phyloP scores from a whole-genome alignment of 345 rosid species.

The Rubroshorea leprosula region DNA sequence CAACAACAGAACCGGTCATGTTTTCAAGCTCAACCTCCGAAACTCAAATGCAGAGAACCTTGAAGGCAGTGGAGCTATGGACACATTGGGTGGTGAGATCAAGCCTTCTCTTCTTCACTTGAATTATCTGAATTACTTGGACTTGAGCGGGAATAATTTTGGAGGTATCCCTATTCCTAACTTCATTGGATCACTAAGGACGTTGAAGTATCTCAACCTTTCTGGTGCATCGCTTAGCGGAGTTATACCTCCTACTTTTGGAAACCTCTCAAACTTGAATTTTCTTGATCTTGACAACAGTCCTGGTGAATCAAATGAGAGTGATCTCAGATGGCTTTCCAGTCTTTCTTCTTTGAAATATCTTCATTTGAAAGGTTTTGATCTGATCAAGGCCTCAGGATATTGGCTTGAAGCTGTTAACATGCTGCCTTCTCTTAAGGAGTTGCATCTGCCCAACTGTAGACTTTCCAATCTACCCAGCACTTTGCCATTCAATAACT shows the following conservation, averaged over 20 bases:
- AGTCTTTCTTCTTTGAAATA: slow-evolving; percentile 2
- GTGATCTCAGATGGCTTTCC: slow-evolving; percentile 6
- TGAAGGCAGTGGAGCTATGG: neutral
- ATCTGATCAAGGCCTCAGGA: slow-evolving; percentile 15
- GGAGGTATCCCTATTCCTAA: slow-evolving; percentile 21
- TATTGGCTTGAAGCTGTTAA: slow-evolving; percentile 25
- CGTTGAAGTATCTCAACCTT: slow-evolving; percentile 24
- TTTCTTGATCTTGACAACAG: slow-evolving; percentile 14
- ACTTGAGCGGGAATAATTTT: slow-evolving; percentile 27
- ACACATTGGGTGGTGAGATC: slow-evolving; percentile 12
- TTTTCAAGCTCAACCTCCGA: neutral
- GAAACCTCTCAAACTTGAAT: slow-evolving; percentile 25
- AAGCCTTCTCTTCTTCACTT: slow-evolving; percentile 19
- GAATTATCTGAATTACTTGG: slow-evolving; percentile 20
- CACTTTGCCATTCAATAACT: slow-evolving; percentile 12
- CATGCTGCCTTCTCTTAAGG: slow-evolving; percentile 29
- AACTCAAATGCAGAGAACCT: neutral
- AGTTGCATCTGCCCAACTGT: slow-evolving; percentile 24
- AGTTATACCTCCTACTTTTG: slow-evolving; percentile 19
- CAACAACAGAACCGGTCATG: slow-evolving; percentile 9
- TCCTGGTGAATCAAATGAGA: neutral
- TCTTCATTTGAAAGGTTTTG: slow-evolving; percentile 13
- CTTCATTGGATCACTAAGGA: slow-evolving; percentile 20
- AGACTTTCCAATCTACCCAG: slow-evolving; percentile 15
- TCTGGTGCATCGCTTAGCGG: slow-evolving; percentile 15